These are phyloP conservation scores for Anthracocystis walkeri DNA, from an alignment of 1,284 basidiomycete species.

Conservation along the genomic window DNA sequence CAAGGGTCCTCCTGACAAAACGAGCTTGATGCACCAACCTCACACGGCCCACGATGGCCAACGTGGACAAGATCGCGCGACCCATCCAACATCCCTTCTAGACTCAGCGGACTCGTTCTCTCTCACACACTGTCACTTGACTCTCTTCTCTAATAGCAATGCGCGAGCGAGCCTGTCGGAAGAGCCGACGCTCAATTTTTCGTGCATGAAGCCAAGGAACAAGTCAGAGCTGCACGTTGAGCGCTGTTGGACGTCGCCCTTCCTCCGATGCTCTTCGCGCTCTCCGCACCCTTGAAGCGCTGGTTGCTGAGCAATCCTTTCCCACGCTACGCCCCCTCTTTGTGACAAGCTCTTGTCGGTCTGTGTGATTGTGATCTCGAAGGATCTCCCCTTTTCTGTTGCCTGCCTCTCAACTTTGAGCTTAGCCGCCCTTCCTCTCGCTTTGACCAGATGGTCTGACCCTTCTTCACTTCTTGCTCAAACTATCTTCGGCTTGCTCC, in stretches of 20 bases:
- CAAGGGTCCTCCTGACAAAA: conserved; percentile 14
- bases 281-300: neutral
- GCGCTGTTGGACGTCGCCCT: conserved; percentile 8
- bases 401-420: neutral
- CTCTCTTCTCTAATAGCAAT: neutral
- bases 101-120: neutral
- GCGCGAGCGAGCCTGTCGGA: neutral
- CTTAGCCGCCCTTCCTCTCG: neutral
- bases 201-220: neutral
- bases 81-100: conserved; percentile 15
- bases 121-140: neutral
- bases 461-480: too few species aligned
- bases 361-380: conserved; percentile 5
- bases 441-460: neutral
- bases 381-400: neutral
- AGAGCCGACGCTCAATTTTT: conserved; percentile 3
- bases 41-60: conserved; percentile 20
- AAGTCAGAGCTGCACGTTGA: conserved; percentile 5
- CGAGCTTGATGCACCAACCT: conserved; percentile 5
- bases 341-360: conserved; percentile 1
- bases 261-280: neutral
- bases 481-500: neutral
- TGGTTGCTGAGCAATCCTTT: neutral
- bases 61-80: conserved; percentile 56
- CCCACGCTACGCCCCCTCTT: neutral